Conservation (phyloP, 2,329 filamentous ascomycete genomes). For the Ophiostoma pallidulum region DNA sequence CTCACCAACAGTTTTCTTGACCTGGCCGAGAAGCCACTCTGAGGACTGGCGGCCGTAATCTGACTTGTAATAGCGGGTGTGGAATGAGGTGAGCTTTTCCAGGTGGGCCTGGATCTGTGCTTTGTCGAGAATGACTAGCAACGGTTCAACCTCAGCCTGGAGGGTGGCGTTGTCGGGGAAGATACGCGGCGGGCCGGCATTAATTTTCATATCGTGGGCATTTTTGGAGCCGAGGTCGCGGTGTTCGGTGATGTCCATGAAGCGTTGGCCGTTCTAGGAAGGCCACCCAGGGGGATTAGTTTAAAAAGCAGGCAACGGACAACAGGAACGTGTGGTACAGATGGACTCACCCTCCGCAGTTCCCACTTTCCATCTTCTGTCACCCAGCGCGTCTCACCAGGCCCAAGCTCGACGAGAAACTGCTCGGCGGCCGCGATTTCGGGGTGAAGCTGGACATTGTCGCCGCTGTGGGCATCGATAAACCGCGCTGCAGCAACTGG, state of each 20-base stretch:
- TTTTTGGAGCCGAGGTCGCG: constrained; percentile 48
- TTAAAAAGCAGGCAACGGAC: background rate
- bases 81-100: constrained; percentile 67
- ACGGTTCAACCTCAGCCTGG: constrained; percentile 54
- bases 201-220: constrained; percentile 7
- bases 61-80: constrained; percentile 72
- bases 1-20: constrained; percentile 60
- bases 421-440: constrained; percentile 35
- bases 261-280: constrained; percentile 72
- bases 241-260: constrained; percentile 88
- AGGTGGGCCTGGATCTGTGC: constrained; percentile 68
- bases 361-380: constrained; percentile 95
- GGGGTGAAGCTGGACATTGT: constrained; percentile 41
- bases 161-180: constrained; percentile 33
- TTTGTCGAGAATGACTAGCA: constrained; percentile 64
- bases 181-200: constrained; percentile 56
- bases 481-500: constrained; percentile 48
- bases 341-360: constrained; percentile 59
- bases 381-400: constrained; percentile 75
- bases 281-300: background rate
- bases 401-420: constrained; percentile 75
- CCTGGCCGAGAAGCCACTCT: constrained; percentile 71
- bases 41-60: constrained; percentile 74
- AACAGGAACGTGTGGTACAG: background rate
- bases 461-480: constrained; percentile 40